phyloP scores from a whole-genome alignment of 2,329 filamentous ascomycete species.

The Aspergillus piperis region DNA sequence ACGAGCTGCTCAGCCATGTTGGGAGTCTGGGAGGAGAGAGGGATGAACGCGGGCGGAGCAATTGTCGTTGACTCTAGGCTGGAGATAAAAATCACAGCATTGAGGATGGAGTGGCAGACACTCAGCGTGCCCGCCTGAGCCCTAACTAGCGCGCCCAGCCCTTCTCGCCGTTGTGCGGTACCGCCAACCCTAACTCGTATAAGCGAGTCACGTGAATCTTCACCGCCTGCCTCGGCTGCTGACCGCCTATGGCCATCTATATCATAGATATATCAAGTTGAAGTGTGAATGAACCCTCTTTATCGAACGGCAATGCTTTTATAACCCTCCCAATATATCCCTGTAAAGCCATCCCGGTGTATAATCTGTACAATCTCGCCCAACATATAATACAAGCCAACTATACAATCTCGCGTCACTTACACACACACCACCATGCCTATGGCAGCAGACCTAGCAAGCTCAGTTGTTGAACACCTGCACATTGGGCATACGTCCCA shows the following conservation, averaged over 20 bases:
- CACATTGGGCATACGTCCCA: conserved; percentile 53
- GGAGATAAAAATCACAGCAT: conserved; percentile 41
- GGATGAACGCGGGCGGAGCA: conserved; percentile 43
- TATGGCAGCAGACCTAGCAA: conserved; percentile 8
- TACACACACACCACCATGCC: neutral
- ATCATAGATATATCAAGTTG: too few species aligned
- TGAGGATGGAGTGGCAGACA: conserved; percentile 38
- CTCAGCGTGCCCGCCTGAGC: conserved; percentile 22
- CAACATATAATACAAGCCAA: neutral
- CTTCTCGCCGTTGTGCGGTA: conserved; percentile 25
- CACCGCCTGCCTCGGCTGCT: neutral
- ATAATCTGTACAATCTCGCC: too few species aligned
- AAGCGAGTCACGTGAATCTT: conserved; percentile 38
- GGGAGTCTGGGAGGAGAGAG: conserved; percentile 40
- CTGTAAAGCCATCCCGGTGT: neutral
- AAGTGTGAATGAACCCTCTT: too few species aligned
- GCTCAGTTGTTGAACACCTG: conserved; percentile 37
- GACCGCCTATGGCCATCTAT: too few species aligned
- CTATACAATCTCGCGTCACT: neutral
- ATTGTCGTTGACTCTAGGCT: conserved; percentile 42
- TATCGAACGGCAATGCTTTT: too few species aligned
- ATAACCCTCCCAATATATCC: neutral
- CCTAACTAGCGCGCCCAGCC: conserved; percentile 27
- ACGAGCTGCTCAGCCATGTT: conserved; percentile 90
- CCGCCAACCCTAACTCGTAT: conserved; percentile 25